Evolutionary conservation across 768 basidiomycete genomes (phyloP).

Genomic region (Calocybe cyanea): DNA sequence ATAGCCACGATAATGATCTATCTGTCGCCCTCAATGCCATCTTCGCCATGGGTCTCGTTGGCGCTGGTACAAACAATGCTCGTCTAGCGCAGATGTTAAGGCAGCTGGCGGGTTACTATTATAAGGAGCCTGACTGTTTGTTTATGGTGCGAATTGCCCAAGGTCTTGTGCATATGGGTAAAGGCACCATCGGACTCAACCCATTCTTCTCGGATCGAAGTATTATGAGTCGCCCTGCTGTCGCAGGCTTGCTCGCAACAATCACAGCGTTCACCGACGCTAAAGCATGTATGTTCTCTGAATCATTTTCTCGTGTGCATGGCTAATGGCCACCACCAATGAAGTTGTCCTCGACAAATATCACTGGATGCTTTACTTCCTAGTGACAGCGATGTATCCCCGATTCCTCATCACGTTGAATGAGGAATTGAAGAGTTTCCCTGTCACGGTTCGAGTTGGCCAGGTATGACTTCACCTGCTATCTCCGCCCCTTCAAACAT

Average conservation of each 20-base stretch:
- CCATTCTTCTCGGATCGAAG: conserved; percentile 94
- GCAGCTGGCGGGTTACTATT: conserved; percentile 95
- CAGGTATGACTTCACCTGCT: conserved; percentile 49
- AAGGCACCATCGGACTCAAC: conserved; percentile 95
- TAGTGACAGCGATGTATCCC: conserved; percentile 95
- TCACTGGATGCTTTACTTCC: conserved; percentile 99
- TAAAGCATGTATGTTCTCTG: conserved; percentile 72
- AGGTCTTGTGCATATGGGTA: conserved; percentile 99
- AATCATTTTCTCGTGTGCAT: conserved; percentile 4
- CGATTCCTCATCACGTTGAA: conserved; percentile 96
- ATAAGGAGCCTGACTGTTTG: conserved; percentile 94
- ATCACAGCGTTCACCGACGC: conserved; percentile 92
- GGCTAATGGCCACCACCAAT: neutral
- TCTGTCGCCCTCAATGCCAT: conserved; percentile 94
- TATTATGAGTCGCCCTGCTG: conserved; percentile 84
- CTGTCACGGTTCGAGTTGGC: conserved; percentile 94
- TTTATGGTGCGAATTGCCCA: conserved; percentile 96
- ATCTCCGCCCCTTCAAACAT: neutral
- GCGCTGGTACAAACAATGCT: conserved; percentile 98
- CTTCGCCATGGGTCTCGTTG: conserved; percentile 97
- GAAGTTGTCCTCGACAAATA: conserved; percentile 90
- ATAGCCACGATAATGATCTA: conserved; percentile 99
- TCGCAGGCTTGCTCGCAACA: conserved; percentile 86
- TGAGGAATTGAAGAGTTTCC: conserved; percentile 80
- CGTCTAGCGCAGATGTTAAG: conserved; percentile 96